A percentile compares a stretch with the other conserved stretches of the same genome.
Evolutionary conservation across 495 filamentous ascomycete genomes (phyloP).

Genomic region (Penicillium subrubescens): DNA sequence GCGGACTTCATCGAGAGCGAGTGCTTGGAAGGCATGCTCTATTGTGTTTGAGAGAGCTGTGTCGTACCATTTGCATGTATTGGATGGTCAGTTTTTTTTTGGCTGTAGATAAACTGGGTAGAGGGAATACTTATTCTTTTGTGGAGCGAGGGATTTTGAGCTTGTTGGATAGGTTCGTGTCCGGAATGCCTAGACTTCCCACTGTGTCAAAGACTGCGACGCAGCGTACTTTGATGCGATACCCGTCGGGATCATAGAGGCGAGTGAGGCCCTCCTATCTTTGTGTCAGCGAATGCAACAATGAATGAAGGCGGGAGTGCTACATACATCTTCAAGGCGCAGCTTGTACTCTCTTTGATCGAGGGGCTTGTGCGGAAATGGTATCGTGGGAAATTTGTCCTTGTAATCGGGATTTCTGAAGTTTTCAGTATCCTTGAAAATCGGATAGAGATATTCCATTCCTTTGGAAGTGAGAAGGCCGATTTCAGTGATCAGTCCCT

Average conservation of each 20-base stretch:
- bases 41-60: constrained; percentile 58
- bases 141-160: constrained; percentile 48
- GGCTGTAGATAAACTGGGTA: neutral
- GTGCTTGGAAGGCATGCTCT: constrained; percentile 71
- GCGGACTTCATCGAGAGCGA: constrained; percentile 72
- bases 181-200: constrained; percentile 55
- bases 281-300: neutral
- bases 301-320: neutral
- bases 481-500: constrained; percentile 61
- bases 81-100: constrained; percentile 12
- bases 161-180: constrained; percentile 35
- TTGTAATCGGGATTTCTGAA: constrained; percentile 52
- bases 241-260: constrained; percentile 35
- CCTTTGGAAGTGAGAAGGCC: constrained; percentile 66
- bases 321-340: constrained; percentile 29
- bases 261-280: constrained; percentile 38
- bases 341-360: constrained; percentile 33
- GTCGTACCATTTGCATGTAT: constrained; percentile 58
- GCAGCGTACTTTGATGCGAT: constrained; percentile 50
- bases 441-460: constrained; percentile 62
- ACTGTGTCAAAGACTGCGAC: constrained; percentile 65
- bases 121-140: constrained; percentile 40
- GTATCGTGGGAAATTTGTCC: constrained; percentile 57
- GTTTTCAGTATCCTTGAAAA: constrained; percentile 66
- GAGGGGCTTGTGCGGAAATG: constrained; percentile 60